Evolutionary conservation across 768 basidiomycete genomes (phyloP).

Genomic region (Leccinum fibrillosum): DNA sequence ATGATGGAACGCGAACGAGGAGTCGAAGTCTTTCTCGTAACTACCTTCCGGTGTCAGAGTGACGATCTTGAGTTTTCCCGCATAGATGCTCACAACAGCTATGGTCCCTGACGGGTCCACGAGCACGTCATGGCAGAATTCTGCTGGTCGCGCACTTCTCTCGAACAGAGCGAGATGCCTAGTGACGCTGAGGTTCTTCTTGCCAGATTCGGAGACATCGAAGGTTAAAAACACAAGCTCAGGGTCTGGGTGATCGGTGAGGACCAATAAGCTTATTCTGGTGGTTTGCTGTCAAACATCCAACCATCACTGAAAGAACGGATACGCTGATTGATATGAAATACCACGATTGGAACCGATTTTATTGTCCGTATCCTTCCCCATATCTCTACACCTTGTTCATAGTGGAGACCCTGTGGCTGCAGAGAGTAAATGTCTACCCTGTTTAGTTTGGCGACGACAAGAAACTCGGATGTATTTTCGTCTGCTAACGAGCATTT

Average conservation of each 20-base stretch:
- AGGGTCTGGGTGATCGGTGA: slow-evolving; percentile 77
- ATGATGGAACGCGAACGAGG: slow-evolving; percentile 45
- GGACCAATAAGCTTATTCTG: slow-evolving; percentile 50
- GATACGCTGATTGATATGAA: slow-evolving; percentile 11
- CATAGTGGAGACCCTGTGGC: slow-evolving; percentile 55
- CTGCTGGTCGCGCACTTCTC: slow-evolving; percentile 54
- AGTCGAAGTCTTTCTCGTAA: slow-evolving; percentile 57
- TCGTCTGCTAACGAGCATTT: slow-evolving; percentile 61
- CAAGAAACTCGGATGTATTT: slow-evolving; percentile 54
- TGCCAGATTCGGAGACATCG: slow-evolving; percentile 33
- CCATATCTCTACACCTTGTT: slow-evolving; percentile 64
- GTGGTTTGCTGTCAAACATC: slow-evolving; percentile 28
- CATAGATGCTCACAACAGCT: slow-evolving; percentile 64
- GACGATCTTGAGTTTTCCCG: slow-evolving; percentile 67
- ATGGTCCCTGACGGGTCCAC: slow-evolving; percentile 61
- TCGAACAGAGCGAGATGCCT: slow-evolving; percentile 56
- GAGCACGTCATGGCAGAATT: slow-evolving; percentile 68
- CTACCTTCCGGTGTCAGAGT: slow-evolving; percentile 49
- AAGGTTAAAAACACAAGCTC: slow-evolving; percentile 64
- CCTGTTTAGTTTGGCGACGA: slow-evolving; percentile 62
- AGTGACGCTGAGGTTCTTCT: slow-evolving; percentile 34
- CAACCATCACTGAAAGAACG: slow-evolving; percentile 6
- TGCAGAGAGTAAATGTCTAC: slow-evolving; percentile 68
- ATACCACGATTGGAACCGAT: slow-evolving; percentile 52
- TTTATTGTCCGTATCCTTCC: slow-evolving; percentile 60